These are phyloP conservation scores for Ascobolus immersus DNA, from an alignment of 495 filamentous ascomycete species.

Conservation along the genomic window DNA sequence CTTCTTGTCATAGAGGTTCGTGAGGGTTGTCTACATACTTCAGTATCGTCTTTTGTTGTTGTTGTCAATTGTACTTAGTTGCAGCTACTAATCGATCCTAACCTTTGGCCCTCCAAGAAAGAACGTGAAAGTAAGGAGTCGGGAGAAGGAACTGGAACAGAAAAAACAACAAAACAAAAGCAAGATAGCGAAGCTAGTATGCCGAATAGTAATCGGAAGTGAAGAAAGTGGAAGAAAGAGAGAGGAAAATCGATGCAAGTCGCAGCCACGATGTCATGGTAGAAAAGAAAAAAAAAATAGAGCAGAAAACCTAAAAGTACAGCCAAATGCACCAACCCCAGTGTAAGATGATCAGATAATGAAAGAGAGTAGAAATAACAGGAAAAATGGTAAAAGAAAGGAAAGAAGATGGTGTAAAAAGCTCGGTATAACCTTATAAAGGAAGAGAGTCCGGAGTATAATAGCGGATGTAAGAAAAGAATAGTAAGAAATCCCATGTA, in stretches of 20 bases:
- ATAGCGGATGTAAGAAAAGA: slow-evolving; percentile 1
- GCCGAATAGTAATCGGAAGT: slow-evolving; percentile 38
- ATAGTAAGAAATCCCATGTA: slow-evolving; percentile 5
- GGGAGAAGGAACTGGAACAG: slow-evolving; percentile 20
- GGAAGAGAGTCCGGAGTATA: background rate
- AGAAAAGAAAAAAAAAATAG: background rate
- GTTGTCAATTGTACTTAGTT: no score
- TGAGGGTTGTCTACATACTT: no score
- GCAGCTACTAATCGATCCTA: no score
- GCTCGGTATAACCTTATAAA: background rate
- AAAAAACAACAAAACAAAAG: no score
- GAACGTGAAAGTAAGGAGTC: no score
- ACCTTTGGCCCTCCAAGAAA: no score
- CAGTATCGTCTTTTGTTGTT: no score
- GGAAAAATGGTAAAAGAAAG: slow-evolving; percentile 6
- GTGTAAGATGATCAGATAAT: slow-evolving; percentile 7
- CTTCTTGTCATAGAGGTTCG: no score
- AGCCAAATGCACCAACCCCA: slow-evolving; percentile 1
- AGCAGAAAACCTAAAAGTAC: background rate
- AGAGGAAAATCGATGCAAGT: background rate
- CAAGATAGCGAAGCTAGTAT: slow-evolving; percentile 3
- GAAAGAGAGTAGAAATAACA: slow-evolving; percentile 11
- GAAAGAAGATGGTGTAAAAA: slow-evolving; percentile 1
- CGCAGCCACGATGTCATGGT: background rate
- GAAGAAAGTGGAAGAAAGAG: slow-evolving; percentile 16